These are phyloP conservation scores for Leccinum aurantiacum DNA, from an alignment of 768 basidiomycete genomes.

Conservation along the genomic window DNA sequence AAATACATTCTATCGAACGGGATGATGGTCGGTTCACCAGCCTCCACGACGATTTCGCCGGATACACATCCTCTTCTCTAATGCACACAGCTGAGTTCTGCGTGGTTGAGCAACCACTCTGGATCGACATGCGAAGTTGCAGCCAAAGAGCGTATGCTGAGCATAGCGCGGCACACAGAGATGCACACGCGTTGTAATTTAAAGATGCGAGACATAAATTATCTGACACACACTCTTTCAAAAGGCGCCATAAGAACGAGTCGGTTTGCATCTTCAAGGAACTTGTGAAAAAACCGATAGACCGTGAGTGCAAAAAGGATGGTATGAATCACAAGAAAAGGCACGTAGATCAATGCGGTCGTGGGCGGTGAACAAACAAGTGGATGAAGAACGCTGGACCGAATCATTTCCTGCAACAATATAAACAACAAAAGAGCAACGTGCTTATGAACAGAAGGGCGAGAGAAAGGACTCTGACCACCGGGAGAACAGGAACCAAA, in stretches of 20 bases:
- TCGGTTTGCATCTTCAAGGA: constrained; percentile 6
- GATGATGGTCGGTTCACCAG: neutral
- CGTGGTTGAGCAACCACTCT: constrained; percentile 43
- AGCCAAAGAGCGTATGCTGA: constrained; percentile 44
- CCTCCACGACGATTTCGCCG: constrained; percentile 11
- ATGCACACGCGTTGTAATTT: constrained; percentile 1
- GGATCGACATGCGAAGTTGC: constrained; percentile 40
- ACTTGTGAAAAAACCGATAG: constrained; percentile 14
- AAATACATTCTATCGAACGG: neutral
- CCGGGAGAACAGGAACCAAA: constrained; percentile 15
- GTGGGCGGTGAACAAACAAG: neutral
- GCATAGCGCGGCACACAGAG: constrained; percentile 37
- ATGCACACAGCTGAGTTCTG: constrained; percentile 42
- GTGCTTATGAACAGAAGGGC: neutral
- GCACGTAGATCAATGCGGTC: constrained; percentile 14
- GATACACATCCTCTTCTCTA: constrained; percentile 4
- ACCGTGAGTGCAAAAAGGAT: constrained; percentile 13
- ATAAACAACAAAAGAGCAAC: neutral
- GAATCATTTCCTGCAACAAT: neutral
- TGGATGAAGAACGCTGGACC: neutral
- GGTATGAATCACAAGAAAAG: constrained; percentile 14
- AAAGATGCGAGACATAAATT: neutral
- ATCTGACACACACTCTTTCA: constrained; percentile 18
- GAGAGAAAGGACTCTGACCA: constrained; percentile 7
- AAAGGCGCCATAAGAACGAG: constrained; percentile 11